phyloP scores from a whole-genome alignment of 1,284 basidiomycete species.

The Irpex sp. region DNA sequence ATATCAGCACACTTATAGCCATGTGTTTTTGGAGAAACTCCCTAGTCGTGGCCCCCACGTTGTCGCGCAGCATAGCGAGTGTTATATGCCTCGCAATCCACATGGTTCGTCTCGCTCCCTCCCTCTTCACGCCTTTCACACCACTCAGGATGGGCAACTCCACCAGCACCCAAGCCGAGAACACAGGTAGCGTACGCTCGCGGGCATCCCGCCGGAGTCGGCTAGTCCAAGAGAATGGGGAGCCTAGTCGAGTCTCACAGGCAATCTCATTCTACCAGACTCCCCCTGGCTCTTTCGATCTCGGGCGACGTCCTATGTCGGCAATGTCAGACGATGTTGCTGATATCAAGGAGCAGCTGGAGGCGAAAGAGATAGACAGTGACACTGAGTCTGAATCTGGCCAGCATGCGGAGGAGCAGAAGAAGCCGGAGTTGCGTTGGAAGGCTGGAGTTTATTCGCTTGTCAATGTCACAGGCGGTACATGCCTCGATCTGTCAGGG shows the following conservation, averaged over 20 bases:
- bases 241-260: constrained; percentile 1
- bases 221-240: not conserved
- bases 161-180: not conserved
- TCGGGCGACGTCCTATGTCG: not conserved
- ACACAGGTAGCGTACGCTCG: not conserved
- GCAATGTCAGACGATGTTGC: not conserved
- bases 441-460: constrained; percentile 37
- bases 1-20: too few species aligned
- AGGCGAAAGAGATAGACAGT: constrained; percentile 3
- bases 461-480: constrained; percentile 45
- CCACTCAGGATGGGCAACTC: not conserved
- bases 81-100: not conserved
- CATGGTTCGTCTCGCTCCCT: not conserved
- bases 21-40: too few species aligned
- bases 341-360: constrained; percentile 3
- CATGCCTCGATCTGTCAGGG: constrained; percentile 53
- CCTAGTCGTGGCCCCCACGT: not conserved
- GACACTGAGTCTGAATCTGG: constrained; percentile 13
- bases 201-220: not conserved
- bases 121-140: not conserved
- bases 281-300: constrained; percentile 9
- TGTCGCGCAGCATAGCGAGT: not conserved
- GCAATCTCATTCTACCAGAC: constrained; percentile 11
- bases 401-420: constrained; percentile 4
- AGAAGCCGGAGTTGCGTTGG: constrained; percentile 12